Conservation (phyloP, 2,329 filamentous ascomycete species). For the Paecilomyces niveus region DNA sequence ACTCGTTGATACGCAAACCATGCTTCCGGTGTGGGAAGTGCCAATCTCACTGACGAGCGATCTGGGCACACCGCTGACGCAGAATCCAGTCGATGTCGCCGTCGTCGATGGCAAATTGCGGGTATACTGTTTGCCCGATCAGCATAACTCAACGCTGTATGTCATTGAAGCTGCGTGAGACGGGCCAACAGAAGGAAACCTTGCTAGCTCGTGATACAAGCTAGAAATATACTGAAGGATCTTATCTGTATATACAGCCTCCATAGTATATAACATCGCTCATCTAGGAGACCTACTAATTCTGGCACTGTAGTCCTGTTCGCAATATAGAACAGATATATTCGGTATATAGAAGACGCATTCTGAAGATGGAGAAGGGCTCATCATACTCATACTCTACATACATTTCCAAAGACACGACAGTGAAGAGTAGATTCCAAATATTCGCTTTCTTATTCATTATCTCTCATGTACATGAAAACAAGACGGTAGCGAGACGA, state of each 20-base stretch:
- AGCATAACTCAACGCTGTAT: slow-evolving; percentile 41
- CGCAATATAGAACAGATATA: too few relatives aligned
- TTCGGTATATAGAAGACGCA: too few relatives aligned
- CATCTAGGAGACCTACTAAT: too few relatives aligned
- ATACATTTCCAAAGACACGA: not conserved
- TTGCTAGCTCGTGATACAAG: not conserved
- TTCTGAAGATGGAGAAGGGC: not conserved
- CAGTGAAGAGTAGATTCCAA: not conserved
- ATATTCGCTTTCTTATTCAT: not conserved
- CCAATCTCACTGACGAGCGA: slow-evolving; percentile 38
- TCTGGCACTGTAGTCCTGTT: too few relatives aligned
- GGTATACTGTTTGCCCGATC: slow-evolving; percentile 44
- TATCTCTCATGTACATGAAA: not conserved
- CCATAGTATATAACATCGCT: too few relatives aligned
- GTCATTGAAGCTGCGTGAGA: slow-evolving; percentile 35
- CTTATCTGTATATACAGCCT: too few relatives aligned
- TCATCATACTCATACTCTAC: not conserved
- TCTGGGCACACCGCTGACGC: slow-evolving; percentile 35
- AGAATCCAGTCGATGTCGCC: slow-evolving; percentile 44
- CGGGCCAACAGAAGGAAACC: too few relatives aligned
- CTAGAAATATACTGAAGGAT: too few relatives aligned
- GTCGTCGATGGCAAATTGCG: slow-evolving; percentile 39
- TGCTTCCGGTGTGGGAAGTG: slow-evolving; percentile 41
- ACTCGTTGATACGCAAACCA: slow-evolving; percentile 39
- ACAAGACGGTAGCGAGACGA: not conserved